Conservation (phyloP, 768 basidiomycete species). For the Leccinum rimulosum region DNA sequence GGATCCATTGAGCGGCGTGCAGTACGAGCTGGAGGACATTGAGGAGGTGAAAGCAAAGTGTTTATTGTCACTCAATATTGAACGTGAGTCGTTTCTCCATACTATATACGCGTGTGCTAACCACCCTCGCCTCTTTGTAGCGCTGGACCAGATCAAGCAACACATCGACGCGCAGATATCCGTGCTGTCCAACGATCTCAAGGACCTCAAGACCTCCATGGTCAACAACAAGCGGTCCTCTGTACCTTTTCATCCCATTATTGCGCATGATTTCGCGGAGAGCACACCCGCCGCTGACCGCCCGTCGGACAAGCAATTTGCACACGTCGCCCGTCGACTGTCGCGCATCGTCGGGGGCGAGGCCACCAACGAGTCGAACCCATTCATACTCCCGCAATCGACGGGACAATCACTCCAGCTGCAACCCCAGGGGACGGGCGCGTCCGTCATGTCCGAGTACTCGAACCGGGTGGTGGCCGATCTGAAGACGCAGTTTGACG, state of each 20-base stretch:
- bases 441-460: constrained; percentile 71
- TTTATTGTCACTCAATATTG: constrained; percentile 89
- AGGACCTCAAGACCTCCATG: constrained; percentile 76
- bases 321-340: constrained; percentile 66
- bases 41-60: constrained; percentile 89
- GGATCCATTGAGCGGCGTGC: constrained; percentile 87
- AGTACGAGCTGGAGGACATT: constrained; percentile 94
- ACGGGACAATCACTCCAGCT: constrained; percentile 60
- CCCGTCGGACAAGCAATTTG: constrained; percentile 77
- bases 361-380: constrained; percentile 30
- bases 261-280: constrained; percentile 57
- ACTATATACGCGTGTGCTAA: not conserved
- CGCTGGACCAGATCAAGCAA: constrained; percentile 97
- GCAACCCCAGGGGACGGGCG: constrained; percentile 71
- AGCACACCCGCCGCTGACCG: constrained; percentile 62
- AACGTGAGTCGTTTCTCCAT: constrained; percentile 67
- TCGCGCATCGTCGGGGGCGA: constrained; percentile 61
- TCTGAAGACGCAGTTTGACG: constrained; percentile 90
- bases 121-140: constrained; percentile 42
- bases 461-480: constrained; percentile 73
- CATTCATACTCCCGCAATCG: constrained; percentile 53
- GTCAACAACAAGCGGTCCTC: constrained; percentile 53
- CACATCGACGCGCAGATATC: constrained; percentile 94
- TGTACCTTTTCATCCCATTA: constrained; percentile 43
- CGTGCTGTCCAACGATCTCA: constrained; percentile 79